Evolutionary conservation across 176 grass and related monocot species (phyloP).

Genomic region (Secale cereale): DNA sequence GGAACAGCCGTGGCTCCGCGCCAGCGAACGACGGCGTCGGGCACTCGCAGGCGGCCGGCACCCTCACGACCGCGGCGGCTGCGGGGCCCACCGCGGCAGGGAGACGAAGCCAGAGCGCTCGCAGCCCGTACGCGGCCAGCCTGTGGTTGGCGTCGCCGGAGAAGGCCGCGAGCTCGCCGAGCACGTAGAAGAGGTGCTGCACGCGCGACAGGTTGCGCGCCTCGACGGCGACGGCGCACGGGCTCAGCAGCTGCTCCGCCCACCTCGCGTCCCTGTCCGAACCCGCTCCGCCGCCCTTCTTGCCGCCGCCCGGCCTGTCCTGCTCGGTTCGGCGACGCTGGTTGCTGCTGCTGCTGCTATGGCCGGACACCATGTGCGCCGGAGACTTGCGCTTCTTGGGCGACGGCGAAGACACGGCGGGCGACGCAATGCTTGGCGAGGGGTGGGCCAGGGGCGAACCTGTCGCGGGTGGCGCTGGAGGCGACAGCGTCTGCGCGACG

Average conservation of each 20-base stretch:
- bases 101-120: constrained; percentile 32
- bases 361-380: not conserved
- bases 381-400: constrained; percentile 53
- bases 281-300: constrained; percentile 31
- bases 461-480: constrained; percentile 4
- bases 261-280: constrained; percentile 60
- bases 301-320: constrained; percentile 8
- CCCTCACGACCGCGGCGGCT: constrained; percentile 19
- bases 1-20: constrained; percentile 66
- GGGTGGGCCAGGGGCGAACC: not conserved
- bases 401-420: not conserved
- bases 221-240: constrained; percentile 70
- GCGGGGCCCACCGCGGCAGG: constrained; percentile 20
- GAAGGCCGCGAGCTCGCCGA: constrained; percentile 72
- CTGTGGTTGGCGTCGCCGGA: constrained; percentile 91
- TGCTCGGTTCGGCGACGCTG: constrained; percentile 22
- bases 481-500: constrained; percentile 48
- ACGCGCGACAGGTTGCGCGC: constrained; percentile 60
- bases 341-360: constrained; percentile 20
- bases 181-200: constrained; percentile 78
- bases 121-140: constrained; percentile 69
- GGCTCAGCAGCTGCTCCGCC: constrained; percentile 91
- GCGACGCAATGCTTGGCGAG: constrained; percentile 29
- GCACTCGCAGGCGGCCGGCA: constrained; percentile 23
- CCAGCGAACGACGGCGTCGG: constrained; percentile 35